Evolutionary conservation across 1,139 yeast species (phyloP).

Genomic region (Candida tetrigidarum): DNA sequence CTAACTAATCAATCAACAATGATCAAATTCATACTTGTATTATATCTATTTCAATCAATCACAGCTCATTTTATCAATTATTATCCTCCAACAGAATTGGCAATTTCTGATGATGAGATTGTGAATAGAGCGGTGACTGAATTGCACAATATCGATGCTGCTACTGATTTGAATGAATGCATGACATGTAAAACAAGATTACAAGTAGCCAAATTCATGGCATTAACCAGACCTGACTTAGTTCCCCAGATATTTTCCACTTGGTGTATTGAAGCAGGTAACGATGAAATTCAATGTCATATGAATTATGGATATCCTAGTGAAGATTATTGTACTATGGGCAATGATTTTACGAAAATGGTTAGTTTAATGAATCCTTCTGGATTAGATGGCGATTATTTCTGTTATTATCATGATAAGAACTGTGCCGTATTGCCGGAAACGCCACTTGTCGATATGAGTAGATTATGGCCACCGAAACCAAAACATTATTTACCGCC

Average conservation of each 20-base stretch:
- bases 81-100: conserved; percentile 18
- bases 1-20: too few relatives aligned
- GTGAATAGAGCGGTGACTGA: conserved; percentile 20
- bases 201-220: conserved; percentile 43
- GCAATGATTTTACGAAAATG: conserved; percentile 49
- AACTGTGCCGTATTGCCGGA: conserved; percentile 47
- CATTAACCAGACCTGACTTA: conserved; percentile 44
- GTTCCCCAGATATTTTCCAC: conserved; percentile 42
- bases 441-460: conserved; percentile 43
- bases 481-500: conserved; percentile 35
- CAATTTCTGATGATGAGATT: conserved; percentile 20
- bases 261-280: conserved; percentile 49
- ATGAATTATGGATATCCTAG: conserved; percentile 28
- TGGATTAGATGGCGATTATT: conserved; percentile 55
- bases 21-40: conserved; percentile 1
- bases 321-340: conserved; percentile 24
- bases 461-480: conserved; percentile 43
- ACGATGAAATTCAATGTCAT: conserved; percentile 26
- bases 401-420: conserved; percentile 52
- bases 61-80: conserved; percentile 12
- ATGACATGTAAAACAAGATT: conserved; percentile 43
- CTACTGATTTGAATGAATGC: conserved; percentile 32
- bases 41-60: conserved; percentile 6
- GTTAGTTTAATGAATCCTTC: conserved; percentile 50
- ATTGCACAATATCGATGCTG: conserved; percentile 25